These are phyloP conservation scores for Thymus mandschuricus DNA, from an alignment of 257 asterid species.

Conservation along the genomic window DNA sequence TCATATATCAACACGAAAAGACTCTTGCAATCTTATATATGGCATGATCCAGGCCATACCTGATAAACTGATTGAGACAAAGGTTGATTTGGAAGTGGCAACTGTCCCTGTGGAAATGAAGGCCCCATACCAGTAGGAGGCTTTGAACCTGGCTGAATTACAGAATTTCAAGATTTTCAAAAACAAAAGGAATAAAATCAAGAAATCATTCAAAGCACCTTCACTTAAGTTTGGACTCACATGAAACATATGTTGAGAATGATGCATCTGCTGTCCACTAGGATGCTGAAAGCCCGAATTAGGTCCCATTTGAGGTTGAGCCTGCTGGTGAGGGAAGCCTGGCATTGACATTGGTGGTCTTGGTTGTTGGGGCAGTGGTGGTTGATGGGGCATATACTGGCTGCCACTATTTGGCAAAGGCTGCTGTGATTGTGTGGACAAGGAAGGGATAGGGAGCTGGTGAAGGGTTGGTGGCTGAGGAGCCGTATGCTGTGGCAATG, in stretches of 20 bases:
- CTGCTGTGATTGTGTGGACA: conserved; percentile 67
- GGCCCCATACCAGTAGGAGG: conserved; percentile 71
- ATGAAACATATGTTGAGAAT: conserved; percentile 78
- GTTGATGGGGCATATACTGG: conserved; percentile 66
- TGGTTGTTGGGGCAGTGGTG: conserved; percentile 65
- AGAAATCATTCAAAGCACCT: neutral
- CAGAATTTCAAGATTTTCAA: conserved; percentile 30
- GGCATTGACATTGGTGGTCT: conserved; percentile 62
- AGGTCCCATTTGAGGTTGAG: conserved; percentile 70
- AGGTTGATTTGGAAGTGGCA: conserved; percentile 66
- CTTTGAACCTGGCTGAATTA: conserved; percentile 64
- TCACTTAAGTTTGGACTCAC: conserved; percentile 48
- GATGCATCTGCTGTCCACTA: conserved; percentile 74
- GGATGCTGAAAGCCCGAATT: conserved; percentile 74
- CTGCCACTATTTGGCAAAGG: conserved; percentile 60
- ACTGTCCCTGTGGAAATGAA: conserved; percentile 76
- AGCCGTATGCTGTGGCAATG: conserved; percentile 65
- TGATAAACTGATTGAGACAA: conserved; percentile 69
- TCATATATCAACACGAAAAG: conserved; percentile 13
- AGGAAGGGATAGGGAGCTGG: conserved; percentile 57
- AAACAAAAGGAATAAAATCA: neutral
- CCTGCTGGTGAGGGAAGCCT: conserved; percentile 73
- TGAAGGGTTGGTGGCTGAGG: conserved; percentile 61
- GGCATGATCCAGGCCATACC: conserved; percentile 46
- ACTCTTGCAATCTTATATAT: conserved; percentile 2